These are phyloP conservation scores for Geoglossum cookeanum DNA, from an alignment of 2,329 filamentous ascomycete genomes.

Conservation along the genomic window DNA sequence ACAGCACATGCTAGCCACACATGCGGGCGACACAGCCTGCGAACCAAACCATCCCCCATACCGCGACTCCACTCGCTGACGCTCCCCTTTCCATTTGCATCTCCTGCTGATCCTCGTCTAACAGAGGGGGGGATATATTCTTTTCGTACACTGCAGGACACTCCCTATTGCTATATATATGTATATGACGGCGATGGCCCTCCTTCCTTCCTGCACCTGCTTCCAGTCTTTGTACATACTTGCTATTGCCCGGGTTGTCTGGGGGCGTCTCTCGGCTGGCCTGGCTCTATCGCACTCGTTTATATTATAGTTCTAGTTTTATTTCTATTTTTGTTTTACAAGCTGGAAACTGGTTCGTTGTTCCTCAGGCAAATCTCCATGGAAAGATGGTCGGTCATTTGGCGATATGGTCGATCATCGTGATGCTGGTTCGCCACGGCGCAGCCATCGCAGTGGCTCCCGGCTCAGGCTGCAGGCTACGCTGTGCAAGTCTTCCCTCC, in stretches of 20 bases:
- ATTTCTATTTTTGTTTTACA: neutral
- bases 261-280: neutral
- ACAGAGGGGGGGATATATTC: neutral
- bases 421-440: neutral
- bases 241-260: neutral
- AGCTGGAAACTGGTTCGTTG: neutral
- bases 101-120: no score
- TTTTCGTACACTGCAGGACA: no score
- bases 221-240: neutral
- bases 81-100: no score
- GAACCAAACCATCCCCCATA: no score
- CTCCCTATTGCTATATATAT: neutral
- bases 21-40: no score
- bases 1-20: no score
- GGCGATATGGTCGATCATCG: neutral
- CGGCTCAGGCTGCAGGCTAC: neutral
- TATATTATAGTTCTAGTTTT: neutral
- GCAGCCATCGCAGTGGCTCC: neutral
- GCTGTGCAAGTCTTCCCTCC: neutral
- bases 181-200: neutral
- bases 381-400: neutral
- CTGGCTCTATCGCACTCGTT: neutral
- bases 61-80: no score
- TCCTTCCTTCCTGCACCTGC: neutral
- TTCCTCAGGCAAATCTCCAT: neutral